Base-by-base conservation (phyloP, 2,329 filamentous ascomycete genomes). In the Aspergillus sergii region DNA sequence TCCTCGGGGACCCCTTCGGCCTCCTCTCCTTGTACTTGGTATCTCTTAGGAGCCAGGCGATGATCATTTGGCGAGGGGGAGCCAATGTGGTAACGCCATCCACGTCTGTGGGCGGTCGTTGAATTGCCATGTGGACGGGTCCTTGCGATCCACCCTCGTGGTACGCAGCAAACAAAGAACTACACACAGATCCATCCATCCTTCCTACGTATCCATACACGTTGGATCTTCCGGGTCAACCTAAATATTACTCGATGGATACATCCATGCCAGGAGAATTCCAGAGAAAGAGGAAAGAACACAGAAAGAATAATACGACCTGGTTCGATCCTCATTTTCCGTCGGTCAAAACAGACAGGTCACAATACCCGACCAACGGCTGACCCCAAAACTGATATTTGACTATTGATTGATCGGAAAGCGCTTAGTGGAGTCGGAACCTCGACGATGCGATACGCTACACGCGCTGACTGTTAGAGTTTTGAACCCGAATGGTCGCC, bases 81-180 rank as follows among this genome's bases (percentile, higher is more conserved):
- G 26, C 39, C 43, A 58, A 58, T 55, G 53, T 63, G 55, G 50
- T 61, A 62, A 26, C 59, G 57, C 63, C 59, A 65, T 59, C 36
- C 54, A 61, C 57, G 57, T 59, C 59, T n/a, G 7, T 41, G 39
- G 16, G 58, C 57, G 56, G 65, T 28, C 58, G 62, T 54, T 64
- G 65, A 51, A 59, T 59, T 66, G 66, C 67, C 68, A 70, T 70
- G 68, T 69, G 66, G 67, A 68, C 65, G 68, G 66, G 64, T 68
- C 59, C 60, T 64, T 54, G 63, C 64, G 64, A 66, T 66, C 69
- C 58, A 63, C 63, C 68, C 69, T 69, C 67, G 68, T 71, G 69
- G 69, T 64, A 71, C 68, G 63, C 58, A 56, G 57, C 58, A 54
- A 32, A 55, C 32, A 55, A 55, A 55, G 30, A 26, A 54, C 30